These are phyloP conservation scores for Nematodospora anomalae DNA, from an alignment of 1,139 yeast species.

Conservation along the genomic window DNA sequence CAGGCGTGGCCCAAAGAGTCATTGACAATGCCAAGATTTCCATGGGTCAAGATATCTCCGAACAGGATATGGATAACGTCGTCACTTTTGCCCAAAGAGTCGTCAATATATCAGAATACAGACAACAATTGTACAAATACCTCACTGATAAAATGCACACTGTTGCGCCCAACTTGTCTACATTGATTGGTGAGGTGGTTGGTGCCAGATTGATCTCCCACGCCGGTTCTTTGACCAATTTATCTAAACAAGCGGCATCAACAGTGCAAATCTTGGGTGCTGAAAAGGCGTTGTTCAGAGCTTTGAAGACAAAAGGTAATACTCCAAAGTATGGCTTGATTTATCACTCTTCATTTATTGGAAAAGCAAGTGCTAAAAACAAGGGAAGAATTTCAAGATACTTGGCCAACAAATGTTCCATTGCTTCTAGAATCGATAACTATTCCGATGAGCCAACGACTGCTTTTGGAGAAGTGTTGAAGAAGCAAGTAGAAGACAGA, in stretches of 20 bases:
- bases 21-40: conserved; percentile 90
- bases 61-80: conserved; percentile 82
- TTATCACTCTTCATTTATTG: conserved; percentile 95
- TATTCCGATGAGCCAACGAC: conserved; percentile 84
- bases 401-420: conserved; percentile 97
- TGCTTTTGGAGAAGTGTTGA: conserved; percentile 86
- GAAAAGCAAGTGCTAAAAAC: conserved; percentile 96
- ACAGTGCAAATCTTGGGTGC: conserved; percentile 99
- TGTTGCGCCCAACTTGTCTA: conserved; percentile 95
- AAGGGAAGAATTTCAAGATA: conserved; percentile 99
- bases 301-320: conserved; percentile 95
- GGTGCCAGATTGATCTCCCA: conserved; percentile 98
- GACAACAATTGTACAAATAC: conserved; percentile 88
- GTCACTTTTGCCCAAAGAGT: conserved; percentile 90
- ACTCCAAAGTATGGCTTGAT: conserved; percentile 98
- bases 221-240: conserved; percentile 89
- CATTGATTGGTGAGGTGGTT: conserved; percentile 94
- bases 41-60: conserved; percentile 97
- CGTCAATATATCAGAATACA: conserved; percentile 90
- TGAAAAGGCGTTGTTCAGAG: conserved; percentile 98
- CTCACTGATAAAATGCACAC: conserved; percentile 94
- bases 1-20: conserved; percentile 89
- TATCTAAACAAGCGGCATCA: conserved; percentile 98
- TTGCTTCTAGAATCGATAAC: conserved; percentile 97
- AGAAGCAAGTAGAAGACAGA: conserved; percentile 97